Base-by-base conservation (phyloP, 495 filamentous ascomycete genomes). In the Lepidopterella palustris region DNA sequence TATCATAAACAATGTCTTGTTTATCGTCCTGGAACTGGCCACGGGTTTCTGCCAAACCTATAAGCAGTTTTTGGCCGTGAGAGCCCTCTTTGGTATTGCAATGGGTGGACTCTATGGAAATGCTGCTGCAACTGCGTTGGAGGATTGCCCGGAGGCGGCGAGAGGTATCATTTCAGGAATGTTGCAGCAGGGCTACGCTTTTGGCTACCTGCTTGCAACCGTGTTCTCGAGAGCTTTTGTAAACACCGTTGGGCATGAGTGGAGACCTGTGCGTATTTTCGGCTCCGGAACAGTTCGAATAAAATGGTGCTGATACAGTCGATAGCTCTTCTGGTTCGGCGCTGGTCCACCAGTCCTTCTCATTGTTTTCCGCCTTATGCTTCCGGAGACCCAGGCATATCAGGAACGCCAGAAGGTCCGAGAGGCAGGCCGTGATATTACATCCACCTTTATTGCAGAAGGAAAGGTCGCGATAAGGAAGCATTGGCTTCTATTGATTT, bases 71-170 rank as follows among this genome's bases (percentile, higher is more conserved):
- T 76, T 95, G 18, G 88, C 83, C 6, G 87, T 86, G 63, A 80
- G 90, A 9, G 87, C 89, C 0, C 82, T 95, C n/a, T 95, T 92
- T 68, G 90, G 89, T 26, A 81, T 95, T 55, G 88, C 89, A 45
- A 93, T 95, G 89, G 89, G 89, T 24, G 89, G 89, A 60, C 76
- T 95, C 18, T 93, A 93, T 64, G 89, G 90, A 40, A 95, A 93
- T 69, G 89, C 86, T 10, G 89, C 89, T 1, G 88, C 90, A 1
- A 95, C 89, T 0, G 90, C 90, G 0, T 74, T 95, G 15, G 90
- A 95, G 69, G 89, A 95, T 69, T 87, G 89, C 56, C 90, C 90
- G 0, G 74, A 79, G 48, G 84, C 80, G 29, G 84, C 88, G 1
- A 76, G 89, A 53, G 90, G 90, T 63, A 76, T 95, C 32, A 74